Base-by-base conservation (phyloP, 2,329 filamentous ascomycete genomes). In the Colletotrichum tamarilloi region DNA sequence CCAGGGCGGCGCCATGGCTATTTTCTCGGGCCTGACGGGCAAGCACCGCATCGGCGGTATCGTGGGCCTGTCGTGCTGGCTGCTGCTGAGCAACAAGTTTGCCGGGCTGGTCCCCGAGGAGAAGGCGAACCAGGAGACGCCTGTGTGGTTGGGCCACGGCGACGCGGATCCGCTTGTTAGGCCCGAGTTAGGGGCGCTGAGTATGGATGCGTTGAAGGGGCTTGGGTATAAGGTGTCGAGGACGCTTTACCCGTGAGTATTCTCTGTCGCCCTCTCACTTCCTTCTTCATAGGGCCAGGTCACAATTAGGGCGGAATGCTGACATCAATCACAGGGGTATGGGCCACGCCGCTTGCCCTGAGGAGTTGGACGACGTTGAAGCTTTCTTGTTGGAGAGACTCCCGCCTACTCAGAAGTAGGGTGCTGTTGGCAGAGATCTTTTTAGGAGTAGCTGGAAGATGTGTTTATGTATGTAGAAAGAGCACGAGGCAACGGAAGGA, bases 121-220 rank as follows among this genome's bases (percentile, higher is more conserved):
- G 22, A 67, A 68, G 72, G 85, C 88, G 68, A 95, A 95, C 82
- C 89, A 91, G 82, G 87, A 93, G 53, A 98, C 95, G 1, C 93
- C 94, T 1, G 91, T 98, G 75, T 94, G 97, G 83, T 93, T 98
- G 92, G 95, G 90, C 14, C 97, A 98, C 78, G 97, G 97, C n/a
- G 89, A 92, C 74, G 84, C 84, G 1, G 96, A 99, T 81, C 88
- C 88, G 16, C 85, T 98, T 3, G 93, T 98, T 9, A 88, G 87
- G 76, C 89, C 91, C 56, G 84, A 88, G 68, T 92, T 93, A 82
- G 96, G 94, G 16, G 84, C 90, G 80, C 81, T 87, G 82, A 95
- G 93, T 28, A 90, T 89, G 3, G 87, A 94, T 53, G 81, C 88
- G 72, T 84, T 98, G 64, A 92, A 90, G 81, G 88, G 89, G 52